phyloP scores from a whole-genome alignment of 805 yeast species.

The Kluyveromyces siamensis region DNA sequence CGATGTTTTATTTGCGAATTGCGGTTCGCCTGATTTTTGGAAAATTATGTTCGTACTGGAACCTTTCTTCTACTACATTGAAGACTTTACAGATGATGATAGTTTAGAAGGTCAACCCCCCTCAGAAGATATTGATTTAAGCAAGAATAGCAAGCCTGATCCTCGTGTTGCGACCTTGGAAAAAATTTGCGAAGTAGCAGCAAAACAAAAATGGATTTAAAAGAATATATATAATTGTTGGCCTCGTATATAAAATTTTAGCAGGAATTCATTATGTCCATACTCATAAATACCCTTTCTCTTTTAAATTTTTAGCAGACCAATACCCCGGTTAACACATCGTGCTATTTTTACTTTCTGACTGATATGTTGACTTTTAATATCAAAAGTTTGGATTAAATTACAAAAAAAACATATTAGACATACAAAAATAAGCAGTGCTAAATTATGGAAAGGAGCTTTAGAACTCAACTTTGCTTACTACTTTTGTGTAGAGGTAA shows the following conservation, averaged over 20 bases:
- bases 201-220: slow-evolving; percentile 28
- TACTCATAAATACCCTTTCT: too few relatives aligned
- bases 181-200: slow-evolving; percentile 30
- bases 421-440: too few relatives aligned
- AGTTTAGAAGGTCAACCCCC: slow-evolving; percentile 7
- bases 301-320: too few relatives aligned
- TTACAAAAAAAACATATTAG: background rate
- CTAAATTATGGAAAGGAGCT: background rate
- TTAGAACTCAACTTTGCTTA: slow-evolving; percentile 14
- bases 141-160: slow-evolving; percentile 21
- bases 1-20: slow-evolving; percentile 23
- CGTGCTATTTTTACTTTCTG: too few relatives aligned
- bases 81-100: slow-evolving; percentile 24
- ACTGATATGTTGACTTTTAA: too few relatives aligned
- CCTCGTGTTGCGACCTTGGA: slow-evolving; percentile 29
- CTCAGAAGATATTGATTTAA: slow-evolving; percentile 5
- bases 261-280: background rate
- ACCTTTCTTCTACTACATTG: slow-evolving; percentile 30
- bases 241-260: background rate
- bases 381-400: too few relatives aligned
- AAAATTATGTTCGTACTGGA: slow-evolving; percentile 29
- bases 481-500: slow-evolving; percentile 30
- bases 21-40: slow-evolving; percentile 25
- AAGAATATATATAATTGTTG: slow-evolving; percentile 1
- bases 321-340: too few relatives aligned